Evolutionary conservation across 345 rosid genomes (phyloP).

Genomic region (Kernera saxatilis): DNA sequence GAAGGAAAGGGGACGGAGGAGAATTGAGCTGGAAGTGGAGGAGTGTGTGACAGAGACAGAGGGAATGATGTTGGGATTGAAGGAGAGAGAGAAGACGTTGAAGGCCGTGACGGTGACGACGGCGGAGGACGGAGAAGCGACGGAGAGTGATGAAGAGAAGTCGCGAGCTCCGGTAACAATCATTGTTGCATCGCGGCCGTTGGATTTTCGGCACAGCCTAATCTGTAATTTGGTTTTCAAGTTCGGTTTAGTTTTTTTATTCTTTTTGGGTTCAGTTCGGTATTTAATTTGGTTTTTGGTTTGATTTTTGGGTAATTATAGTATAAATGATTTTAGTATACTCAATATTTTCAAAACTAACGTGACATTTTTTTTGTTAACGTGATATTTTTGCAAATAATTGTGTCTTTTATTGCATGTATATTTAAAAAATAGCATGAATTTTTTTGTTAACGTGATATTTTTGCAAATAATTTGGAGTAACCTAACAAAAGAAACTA

Average conservation of each 20-base stretch:
- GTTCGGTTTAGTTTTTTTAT: background rate
- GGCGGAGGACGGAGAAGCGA: slow-evolving; percentile 10
- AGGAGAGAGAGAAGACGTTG: slow-evolving; percentile 1
- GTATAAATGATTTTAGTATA: too few species aligned
- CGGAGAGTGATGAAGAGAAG: slow-evolving; percentile 19
- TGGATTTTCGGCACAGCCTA: background rate
- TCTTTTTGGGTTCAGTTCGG: background rate
- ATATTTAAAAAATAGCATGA: too few species aligned
- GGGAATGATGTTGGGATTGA: background rate
- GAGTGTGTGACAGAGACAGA: background rate
- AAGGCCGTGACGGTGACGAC: background rate
- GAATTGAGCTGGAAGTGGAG: slow-evolving; percentile 27
- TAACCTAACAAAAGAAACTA: too few species aligned
- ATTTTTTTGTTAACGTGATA: too few species aligned
- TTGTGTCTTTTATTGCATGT: too few species aligned
- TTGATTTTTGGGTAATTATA: too few species aligned
- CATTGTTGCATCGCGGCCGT: slow-evolving; percentile 26
- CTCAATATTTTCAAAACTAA: too few species aligned
- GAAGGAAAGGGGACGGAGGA: slow-evolving; percentile 24
- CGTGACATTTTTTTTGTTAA: too few species aligned
- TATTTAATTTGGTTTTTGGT: background rate
- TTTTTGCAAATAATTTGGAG: too few species aligned
- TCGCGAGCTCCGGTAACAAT: slow-evolving; percentile 2
- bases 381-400: too few species aligned
- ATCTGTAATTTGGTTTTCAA: background rate